Evolutionary conservation across 2,329 filamentous ascomycete species (phyloP), one percentile per base, ranked within the genome.

Genomic region (Botrytis porri): DNA sequence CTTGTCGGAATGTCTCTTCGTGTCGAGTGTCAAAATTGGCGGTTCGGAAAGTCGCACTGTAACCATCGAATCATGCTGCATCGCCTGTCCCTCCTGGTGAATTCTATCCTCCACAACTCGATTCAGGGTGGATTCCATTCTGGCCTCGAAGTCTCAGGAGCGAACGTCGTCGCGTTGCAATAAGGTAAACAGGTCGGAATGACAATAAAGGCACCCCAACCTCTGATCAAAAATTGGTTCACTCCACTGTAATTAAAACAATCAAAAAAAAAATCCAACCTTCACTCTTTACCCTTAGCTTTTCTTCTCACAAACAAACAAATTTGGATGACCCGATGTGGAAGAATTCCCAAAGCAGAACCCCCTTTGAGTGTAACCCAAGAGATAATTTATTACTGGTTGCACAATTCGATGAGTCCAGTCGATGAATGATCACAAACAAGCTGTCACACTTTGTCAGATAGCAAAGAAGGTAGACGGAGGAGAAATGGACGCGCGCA

Each of bases 11-110:
- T 54, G 60, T 29, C 67, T 54, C 48, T 82, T 83, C 74, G 85
- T 86, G 73, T 87, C 83, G 76, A 90, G 84, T 76, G 84, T 82
- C 78, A 89, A 78, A 77, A 85, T 78, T 77, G 87, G 82, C 73
- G 86, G 84, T 80, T 93, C 91, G 32, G 92, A 93, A 66, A 94
- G 85, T 71, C 91, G 87, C 62, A 94, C 92, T 12, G 92, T 94
- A 63, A 94, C 91, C 90, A 94, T 91, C 32, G 92, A 94, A 82
- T 93, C 91, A 80, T 88, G 87, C 43, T 74, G 72, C 69, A 75
- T 72, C 22, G 73, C 39, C 41, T 69, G 70, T 20, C 62, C 70
- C 41, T 67, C 62, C n/a, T 18, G 29, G 18, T 57, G 45, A 48
- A 45, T 22, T 29, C 41, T 63, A 22, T 43, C 69, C n/a, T 37